phyloP scores from a whole-genome alignment of 2,329 filamentous ascomycete species.

The Ophiognomonia clavigignenti-juglandacearum region DNA sequence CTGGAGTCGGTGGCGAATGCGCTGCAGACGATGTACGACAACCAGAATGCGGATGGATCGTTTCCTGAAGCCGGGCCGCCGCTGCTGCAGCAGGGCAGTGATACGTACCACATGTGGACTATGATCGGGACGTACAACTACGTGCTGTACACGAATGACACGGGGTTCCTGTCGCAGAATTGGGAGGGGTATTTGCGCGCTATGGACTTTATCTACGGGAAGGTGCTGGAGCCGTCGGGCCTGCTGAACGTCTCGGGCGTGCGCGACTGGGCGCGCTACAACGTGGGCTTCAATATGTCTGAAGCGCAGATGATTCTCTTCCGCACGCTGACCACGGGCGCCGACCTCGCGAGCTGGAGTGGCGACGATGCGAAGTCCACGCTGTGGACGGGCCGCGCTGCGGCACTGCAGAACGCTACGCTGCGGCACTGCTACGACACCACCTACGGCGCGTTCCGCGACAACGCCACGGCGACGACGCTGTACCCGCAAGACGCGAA shows the following conservation, averaged over 20 bases:
- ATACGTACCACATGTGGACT: constrained; percentile 33
- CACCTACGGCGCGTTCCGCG: constrained; percentile 43
- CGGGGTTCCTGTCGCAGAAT: constrained; percentile 26
- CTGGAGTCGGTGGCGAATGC: constrained; percentile 42
- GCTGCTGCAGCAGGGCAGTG: constrained; percentile 29
- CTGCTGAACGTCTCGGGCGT: constrained; percentile 44
- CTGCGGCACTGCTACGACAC: constrained; percentile 44
- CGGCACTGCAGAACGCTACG: constrained; percentile 38
- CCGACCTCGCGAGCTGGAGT: constrained; percentile 43
- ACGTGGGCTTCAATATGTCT: constrained; percentile 43
- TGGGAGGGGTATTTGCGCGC: constrained; percentile 29
- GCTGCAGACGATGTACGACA: constrained; percentile 35
- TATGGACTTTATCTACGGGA: constrained; percentile 24
- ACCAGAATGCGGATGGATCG: constrained; percentile 34
- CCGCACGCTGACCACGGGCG: constrained; percentile 48
- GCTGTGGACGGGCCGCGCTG: constrained; percentile 35
- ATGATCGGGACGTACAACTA: constrained; percentile 54
- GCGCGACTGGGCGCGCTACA: constrained; percentile 46
- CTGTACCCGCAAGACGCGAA: constrained; percentile 59
- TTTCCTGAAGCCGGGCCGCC: constrained; percentile 47
- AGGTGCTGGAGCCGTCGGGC: constrained; percentile 24
- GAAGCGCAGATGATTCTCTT: constrained; percentile 50
- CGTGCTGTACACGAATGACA: constrained; percentile 46
- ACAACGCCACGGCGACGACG: constrained; percentile 44
- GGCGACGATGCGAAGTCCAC: constrained; percentile 26